These are phyloP conservation scores for Hamigera avellanea DNA, from an alignment of 495 filamentous ascomycete genomes.

Conservation along the genomic window DNA sequence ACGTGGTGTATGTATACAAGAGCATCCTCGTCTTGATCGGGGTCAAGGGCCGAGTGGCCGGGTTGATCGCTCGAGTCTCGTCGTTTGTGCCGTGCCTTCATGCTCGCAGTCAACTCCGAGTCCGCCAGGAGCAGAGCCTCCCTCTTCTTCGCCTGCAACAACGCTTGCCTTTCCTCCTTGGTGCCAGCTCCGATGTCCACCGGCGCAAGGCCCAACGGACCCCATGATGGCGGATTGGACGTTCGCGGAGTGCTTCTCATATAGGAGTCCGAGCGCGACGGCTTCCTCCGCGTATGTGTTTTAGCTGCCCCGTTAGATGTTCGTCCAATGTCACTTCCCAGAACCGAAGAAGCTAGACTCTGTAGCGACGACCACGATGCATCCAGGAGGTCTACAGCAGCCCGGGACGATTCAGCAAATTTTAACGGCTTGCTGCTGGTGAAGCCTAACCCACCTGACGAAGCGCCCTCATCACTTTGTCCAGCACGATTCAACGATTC, in stretches of 20 bases:
- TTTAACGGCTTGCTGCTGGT: slow-evolving; percentile 15
- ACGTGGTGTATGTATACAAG: slow-evolving; percentile 89
- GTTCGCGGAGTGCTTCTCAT: slow-evolving; percentile 26
- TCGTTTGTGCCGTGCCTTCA: slow-evolving; percentile 41
- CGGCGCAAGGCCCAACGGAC: slow-evolving; percentile 32
- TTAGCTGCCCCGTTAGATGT: slow-evolving; percentile 18
- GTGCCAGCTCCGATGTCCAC: slow-evolving; percentile 40
- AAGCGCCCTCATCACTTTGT: slow-evolving; percentile 11
- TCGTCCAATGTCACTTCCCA: slow-evolving; percentile 33
- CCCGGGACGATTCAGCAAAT: slow-evolving; percentile 19
- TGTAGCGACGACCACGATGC: slow-evolving; percentile 44
- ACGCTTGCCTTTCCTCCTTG: slow-evolving; percentile 41
- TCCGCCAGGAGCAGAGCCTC: slow-evolving; percentile 47
- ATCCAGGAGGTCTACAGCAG: slow-evolving; percentile 34
- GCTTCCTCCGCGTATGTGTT: slow-evolving; percentile 29
- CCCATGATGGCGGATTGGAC: slow-evolving; percentile 38
- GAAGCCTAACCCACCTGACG: slow-evolving; percentile 15
- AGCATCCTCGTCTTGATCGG: slow-evolving; percentile 54
- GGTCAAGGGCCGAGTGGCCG: slow-evolving; percentile 21
- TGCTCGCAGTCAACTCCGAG: slow-evolving; percentile 32
- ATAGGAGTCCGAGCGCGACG: slow-evolving; percentile 30
- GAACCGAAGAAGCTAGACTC: slow-evolving; percentile 39
- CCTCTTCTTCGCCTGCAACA: slow-evolving; percentile 51
- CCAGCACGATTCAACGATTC: slow-evolving; percentile 11
- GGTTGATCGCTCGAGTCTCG: slow-evolving; percentile 44